Evolutionary conservation across 2,329 filamentous ascomycete species (phyloP).

Genomic region (Scedosporium dehoogii): DNA sequence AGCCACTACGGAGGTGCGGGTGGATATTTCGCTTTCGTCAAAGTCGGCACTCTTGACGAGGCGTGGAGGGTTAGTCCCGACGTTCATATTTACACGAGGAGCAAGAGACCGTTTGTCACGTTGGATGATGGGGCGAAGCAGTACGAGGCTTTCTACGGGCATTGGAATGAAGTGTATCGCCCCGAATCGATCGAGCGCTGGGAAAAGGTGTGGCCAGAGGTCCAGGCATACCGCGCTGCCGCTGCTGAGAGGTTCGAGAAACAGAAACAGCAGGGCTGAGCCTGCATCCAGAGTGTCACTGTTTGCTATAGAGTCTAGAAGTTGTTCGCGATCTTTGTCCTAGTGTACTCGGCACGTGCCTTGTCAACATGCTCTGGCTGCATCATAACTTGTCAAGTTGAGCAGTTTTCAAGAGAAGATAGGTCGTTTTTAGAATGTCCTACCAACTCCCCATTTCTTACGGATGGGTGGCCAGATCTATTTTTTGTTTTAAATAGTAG

Average conservation of each 20-base stretch:
- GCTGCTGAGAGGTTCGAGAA: not conserved
- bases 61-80: conserved; percentile 28
- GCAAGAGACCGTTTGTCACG: conserved; percentile 27
- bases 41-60: conserved; percentile 33
- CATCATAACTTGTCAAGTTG: too few species aligned
- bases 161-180: conserved; percentile 20
- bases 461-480: too few species aligned
- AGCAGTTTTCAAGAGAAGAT: too few species aligned
- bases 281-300: too few species aligned
- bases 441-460: too few species aligned
- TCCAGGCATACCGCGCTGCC: conserved; percentile 9
- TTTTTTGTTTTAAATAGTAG: too few species aligned
- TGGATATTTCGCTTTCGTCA: conserved; percentile 24
- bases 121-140: conserved; percentile 25
- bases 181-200: conserved; percentile 22
- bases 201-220: conserved; percentile 14
- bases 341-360: too few species aligned
- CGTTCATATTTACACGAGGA: conserved; percentile 32
- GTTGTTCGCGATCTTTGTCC: too few species aligned
- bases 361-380: too few species aligned
- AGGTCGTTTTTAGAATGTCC: too few species aligned
- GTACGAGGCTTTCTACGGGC: conserved; percentile 25
- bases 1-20: conserved; percentile 26
- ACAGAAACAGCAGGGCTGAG: too few species aligned
- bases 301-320: too few species aligned